Conservation (phyloP, 805 yeast species). For the Candida taoyuanica region DNA sequence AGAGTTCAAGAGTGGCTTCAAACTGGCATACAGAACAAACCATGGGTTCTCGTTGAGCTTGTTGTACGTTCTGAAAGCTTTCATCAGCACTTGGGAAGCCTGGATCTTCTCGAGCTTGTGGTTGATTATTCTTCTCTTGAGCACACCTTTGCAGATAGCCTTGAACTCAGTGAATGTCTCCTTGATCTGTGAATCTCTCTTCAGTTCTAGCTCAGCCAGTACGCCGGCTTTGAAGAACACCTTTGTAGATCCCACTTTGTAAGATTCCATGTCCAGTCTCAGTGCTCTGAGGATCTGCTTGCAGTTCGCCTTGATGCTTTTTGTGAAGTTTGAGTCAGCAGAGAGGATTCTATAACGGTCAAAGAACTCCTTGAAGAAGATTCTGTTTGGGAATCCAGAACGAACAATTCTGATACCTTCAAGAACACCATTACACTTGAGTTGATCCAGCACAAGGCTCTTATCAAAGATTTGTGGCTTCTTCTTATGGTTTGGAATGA, state of each 20-base stretch:
- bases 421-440: constrained; percentile 94
- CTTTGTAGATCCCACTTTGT: constrained; percentile 89
- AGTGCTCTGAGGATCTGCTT: constrained; percentile 62
- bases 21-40: constrained; percentile 65
- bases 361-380: constrained; percentile 76
- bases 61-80: constrained; percentile 52
- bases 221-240: constrained; percentile 96
- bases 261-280: constrained; percentile 67
- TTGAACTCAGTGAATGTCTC: constrained; percentile 57
- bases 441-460: constrained; percentile 74
- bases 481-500: constrained; percentile 80
- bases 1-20: constrained; percentile 73
- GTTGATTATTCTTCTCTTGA: constrained; percentile 45
- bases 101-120: constrained; percentile 53
- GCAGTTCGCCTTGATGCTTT: constrained; percentile 60
- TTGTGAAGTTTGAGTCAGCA: constrained; percentile 37
- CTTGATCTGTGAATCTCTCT: constrained; percentile 62
- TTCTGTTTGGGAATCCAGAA: constrained; percentile 93
- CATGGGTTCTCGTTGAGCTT: constrained; percentile 58
- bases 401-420: constrained; percentile 98
- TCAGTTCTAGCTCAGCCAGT: constrained; percentile 79
- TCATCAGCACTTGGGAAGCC: constrained; percentile 65
- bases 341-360: constrained; percentile 70
- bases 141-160: constrained; percentile 58
- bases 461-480: constrained; percentile 69